Percentiles rank a stretch among this genome's conserved stretches.
These are phyloP conservation scores for Staphylotrichum longicolle DNA, from an alignment of 495 filamentous ascomycete species.

Conservation along the genomic window DNA sequence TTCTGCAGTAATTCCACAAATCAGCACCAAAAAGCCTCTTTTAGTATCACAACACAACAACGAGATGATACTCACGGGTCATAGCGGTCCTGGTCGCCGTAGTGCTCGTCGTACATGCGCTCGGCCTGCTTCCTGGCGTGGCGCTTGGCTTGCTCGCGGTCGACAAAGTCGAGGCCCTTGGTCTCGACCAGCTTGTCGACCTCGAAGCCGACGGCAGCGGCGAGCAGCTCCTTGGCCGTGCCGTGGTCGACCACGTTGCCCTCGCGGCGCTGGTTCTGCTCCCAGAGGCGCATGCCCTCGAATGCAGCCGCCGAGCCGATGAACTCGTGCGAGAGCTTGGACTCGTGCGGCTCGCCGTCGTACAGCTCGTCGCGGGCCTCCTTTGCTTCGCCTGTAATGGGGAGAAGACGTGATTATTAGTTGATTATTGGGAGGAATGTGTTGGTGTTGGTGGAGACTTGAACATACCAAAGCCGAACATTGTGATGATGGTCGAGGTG, in stretches of 20 bases:
- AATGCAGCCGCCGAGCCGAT: conserved; percentile 75
- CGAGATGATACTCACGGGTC: conserved; percentile 47
- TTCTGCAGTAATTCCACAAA: background rate
- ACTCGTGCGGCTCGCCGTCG: conserved; percentile 49
- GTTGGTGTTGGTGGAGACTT: background rate
- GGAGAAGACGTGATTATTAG: background rate
- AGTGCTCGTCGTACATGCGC: conserved; percentile 60
- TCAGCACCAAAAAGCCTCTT: background rate
- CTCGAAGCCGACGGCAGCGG: conserved; percentile 67
- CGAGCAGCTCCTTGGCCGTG: conserved; percentile 75
- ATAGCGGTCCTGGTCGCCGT: conserved; percentile 48
- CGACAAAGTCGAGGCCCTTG: conserved; percentile 69
- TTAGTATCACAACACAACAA: too few species aligned
- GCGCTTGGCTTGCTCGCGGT: conserved; percentile 63
- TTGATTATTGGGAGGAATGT: background rate
- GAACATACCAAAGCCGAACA: conserved; percentile 2
- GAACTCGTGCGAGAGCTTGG: conserved; percentile 68
- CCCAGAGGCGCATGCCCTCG: conserved; percentile 75
- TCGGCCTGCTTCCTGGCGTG: conserved; percentile 65
- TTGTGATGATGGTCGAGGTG: background rate
- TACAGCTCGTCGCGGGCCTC: conserved; percentile 63
- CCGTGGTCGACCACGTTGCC: conserved; percentile 68
- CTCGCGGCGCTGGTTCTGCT: conserved; percentile 70
- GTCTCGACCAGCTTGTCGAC: conserved; percentile 78
- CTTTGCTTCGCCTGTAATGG: conserved; percentile 32